Evolutionary conservation across 371 early-diverging fungal genomes (phyloP).

Genomic region (Phascolomyces articulosus): DNA sequence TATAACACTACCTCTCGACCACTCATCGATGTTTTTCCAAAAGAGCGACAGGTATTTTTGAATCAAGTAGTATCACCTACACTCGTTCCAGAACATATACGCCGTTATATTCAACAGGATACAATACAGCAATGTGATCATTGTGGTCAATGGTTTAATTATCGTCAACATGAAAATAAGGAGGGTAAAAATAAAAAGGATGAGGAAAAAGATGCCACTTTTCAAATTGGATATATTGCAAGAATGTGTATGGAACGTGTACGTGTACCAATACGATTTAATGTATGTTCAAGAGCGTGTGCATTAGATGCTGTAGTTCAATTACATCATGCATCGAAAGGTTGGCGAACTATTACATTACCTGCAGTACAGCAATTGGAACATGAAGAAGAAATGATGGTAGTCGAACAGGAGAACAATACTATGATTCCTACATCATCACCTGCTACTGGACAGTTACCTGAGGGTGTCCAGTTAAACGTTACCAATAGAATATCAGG

Average conservation of each 20-base stretch:
- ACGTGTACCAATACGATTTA: constrained; percentile 33
- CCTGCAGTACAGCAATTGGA: neutral
- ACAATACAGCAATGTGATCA: constrained; percentile 31
- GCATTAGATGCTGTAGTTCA: constrained; percentile 15
- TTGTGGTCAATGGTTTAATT: constrained; percentile 33
- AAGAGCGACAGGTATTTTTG: constrained; percentile 9
- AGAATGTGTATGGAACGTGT: constrained; percentile 30
- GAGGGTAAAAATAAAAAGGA: too few relatives aligned
- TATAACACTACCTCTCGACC: neutral
- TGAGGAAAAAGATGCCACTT: neutral
- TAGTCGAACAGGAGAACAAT: neutral
- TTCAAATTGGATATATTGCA: constrained; percentile 33
- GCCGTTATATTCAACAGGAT: neutral
- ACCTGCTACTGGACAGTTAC: neutral
- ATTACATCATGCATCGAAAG: constrained; percentile 15
- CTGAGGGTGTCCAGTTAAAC: neutral
- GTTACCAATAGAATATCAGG: neutral
- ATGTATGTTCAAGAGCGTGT: constrained; percentile 35
- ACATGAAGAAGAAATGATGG: neutral
- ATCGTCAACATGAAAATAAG: too few relatives aligned
- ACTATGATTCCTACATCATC: neutral
- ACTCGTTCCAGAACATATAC: neutral
- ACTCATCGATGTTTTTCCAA: constrained; percentile 7
- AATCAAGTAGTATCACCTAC: neutral
- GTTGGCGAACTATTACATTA: constrained; percentile 20